Evolutionary conservation across 2,329 filamentous ascomycete genomes (phyloP), one percentile per base, ranked within the genome.

Genomic region (Keithomyces neogunnii): DNA sequence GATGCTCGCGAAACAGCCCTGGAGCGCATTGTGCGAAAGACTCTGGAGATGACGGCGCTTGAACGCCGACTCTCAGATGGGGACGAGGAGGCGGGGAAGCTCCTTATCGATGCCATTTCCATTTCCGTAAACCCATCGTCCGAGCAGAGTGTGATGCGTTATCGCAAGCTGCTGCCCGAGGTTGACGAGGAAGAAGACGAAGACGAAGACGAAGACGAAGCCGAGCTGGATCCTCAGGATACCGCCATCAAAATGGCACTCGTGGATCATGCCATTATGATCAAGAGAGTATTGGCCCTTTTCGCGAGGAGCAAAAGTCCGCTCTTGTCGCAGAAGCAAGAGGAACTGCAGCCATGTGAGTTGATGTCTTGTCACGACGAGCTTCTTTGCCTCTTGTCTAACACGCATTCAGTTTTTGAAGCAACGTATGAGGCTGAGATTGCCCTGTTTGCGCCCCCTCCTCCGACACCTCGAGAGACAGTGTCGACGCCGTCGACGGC

Each of bases 11-110:
- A 96, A 67, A 91, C 89, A n/a, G 92, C 87, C 0, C 75, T 97
- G 54, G 92, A 97, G 66, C 84, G 92, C 13, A 92, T 93, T 33
- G 85, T 89, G 60, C 83, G 91, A 53, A 96, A 96, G 73, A 95
- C 92, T 1, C 82, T 88, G 53, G 92, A 97, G 68, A 81, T 97
- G 72, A 75, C 81, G 1, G 69, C 78, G 1, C 73, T 96, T 1
- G 89, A 95, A 65, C 88, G 85, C 65, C 83, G 84, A 47, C 75
- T 92, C 7, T 71, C 76, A 1, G 84, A 88, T 28, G 86, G 86
- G 4, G 88, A 92, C 51, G 82, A 89, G 36, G 80, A 84, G 7
- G 80, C 81, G 43, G 78, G 85, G 13, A 78, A 81, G 42, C 73
- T 83, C 45, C 74, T 96, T 35, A 78, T 89, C 1, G 88, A 93